A percentile compares a stretch with the other conserved stretches of the same genome.
These are phyloP conservation scores for Casuarina equisetifolia DNA, from an alignment of 306 rosid genomes.

Conservation along the genomic window DNA sequence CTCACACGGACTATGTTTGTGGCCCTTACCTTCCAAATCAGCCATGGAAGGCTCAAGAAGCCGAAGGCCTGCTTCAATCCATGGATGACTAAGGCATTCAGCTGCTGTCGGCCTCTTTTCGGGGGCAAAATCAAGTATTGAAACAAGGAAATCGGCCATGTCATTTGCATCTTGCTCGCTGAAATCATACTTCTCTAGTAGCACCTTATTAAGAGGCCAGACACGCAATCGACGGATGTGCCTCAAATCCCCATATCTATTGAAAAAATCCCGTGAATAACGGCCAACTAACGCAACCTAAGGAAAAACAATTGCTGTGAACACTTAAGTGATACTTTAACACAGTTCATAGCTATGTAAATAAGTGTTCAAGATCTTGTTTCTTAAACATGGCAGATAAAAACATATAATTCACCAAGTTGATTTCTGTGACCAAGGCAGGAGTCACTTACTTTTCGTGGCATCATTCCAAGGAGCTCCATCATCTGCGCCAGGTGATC, in stretches of 20 bases:
- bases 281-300: conserved; percentile 97
- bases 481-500: conserved; percentile 96
- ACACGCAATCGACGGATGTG: conserved; percentile 88
- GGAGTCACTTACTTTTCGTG: conserved; percentile 65
- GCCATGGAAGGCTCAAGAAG: conserved; percentile 64
- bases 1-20: conserved; percentile 38
- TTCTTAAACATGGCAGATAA: background rate
- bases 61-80: conserved; percentile 75
- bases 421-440: no score
- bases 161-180: conserved; percentile 78
- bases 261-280: conserved; percentile 89
- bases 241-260: conserved; percentile 85
- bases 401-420: background rate
- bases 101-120: conserved; percentile 89
- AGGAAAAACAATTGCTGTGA: background rate
- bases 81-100: conserved; percentile 86
- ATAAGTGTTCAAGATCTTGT: no score
- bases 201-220: conserved; percentile 92
- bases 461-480: conserved; percentile 99
- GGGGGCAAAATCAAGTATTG: conserved; percentile 90
- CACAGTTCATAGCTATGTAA: no score
- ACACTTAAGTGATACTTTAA: no score
- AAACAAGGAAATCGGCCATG: conserved; percentile 64
- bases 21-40: conserved; percentile 28
- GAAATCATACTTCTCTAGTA: conserved; percentile 82